Base-by-base conservation (phyloP, 768 basidiomycete species). In the Tremella yokohamensis region DNA sequence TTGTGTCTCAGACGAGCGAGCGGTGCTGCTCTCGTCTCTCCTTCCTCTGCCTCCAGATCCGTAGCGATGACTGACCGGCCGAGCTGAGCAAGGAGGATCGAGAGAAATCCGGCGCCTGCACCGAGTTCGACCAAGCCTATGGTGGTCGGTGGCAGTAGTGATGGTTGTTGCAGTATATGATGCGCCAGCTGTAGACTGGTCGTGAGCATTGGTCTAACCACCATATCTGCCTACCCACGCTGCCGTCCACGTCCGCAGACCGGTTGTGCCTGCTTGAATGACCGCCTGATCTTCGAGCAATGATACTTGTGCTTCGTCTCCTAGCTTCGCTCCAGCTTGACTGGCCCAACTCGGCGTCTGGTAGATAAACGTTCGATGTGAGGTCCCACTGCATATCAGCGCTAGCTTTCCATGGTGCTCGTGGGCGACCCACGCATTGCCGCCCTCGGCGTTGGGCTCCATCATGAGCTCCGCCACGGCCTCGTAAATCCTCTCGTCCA, bases 241-340 rank as follows among this genome's bases (percentile, higher is more conserved):
- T 11, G 69, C 66, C 22, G 66, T 68, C 75, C 75, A 76, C 16
- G 75, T 76, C 18, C 75, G 34, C 44, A 76, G 54, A n/a, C 75
- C 75, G 0, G 75, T 76, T 15, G 73, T 73, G 19, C 75, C 75
- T 25, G 65, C 70, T 56, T 74, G 71, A 20, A 76, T 65, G 8
- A 69, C 70, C 7, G 67, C 64, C 49, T 72, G 73, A 22, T 74
- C 75, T 52, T 76, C 75, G 12, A 76, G 52, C n/a, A 76, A 56
- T 8, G 66, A 70, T n/a, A 76, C 68, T 18, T 48, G 39, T 19
- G 56, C 34, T 52, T 73, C 61, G 37, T 29, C n/a, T 52, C n/a
- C 29, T 13, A 22, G 38, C 40, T 16, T 34, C 1, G 15, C 12
- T 40, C 20, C 39, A 9, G 9, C 42, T n/a, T 22, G 55, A 37